These are phyloP conservation scores for Spathaspora hagerdaliae DNA, from an alignment of 805 yeast genomes.

Conservation along the genomic window DNA sequence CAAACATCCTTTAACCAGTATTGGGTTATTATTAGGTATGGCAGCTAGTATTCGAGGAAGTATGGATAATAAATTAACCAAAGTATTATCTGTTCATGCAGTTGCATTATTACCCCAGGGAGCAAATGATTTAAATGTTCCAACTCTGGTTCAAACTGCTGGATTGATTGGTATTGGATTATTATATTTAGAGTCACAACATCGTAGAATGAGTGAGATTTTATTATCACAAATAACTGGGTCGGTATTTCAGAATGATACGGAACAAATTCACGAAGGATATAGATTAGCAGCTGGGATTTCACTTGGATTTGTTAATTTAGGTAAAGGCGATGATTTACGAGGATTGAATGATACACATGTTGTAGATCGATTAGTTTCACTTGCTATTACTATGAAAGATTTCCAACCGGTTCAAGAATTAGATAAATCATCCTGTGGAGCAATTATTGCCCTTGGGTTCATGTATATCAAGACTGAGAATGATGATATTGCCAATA, in stretches of 20 bases:
- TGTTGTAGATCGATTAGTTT: constrained; percentile 56
- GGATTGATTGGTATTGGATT: constrained; percentile 90
- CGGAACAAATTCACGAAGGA: constrained; percentile 63
- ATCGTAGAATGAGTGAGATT: constrained; percentile 81
- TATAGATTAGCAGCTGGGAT: constrained; percentile 87
- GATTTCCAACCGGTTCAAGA: constrained; percentile 60
- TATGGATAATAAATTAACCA: constrained; percentile 82
- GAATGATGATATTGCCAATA: constrained; percentile 54
- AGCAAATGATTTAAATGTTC: constrained; percentile 83
- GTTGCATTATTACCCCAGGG: constrained; percentile 89
- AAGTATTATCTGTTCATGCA: constrained; percentile 88
- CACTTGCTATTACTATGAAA: constrained; percentile 54
- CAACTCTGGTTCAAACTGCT: constrained; percentile 80
- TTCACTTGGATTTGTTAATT: constrained; percentile 76
- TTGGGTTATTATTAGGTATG: constrained; percentile 87
- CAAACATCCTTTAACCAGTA: constrained; percentile 77
- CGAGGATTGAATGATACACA: constrained; percentile 59
- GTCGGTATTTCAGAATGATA: constrained; percentile 50
- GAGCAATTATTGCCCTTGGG: constrained; percentile 73
- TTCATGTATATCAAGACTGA: constrained; percentile 71
- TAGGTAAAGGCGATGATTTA: constrained; percentile 68
- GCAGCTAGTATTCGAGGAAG: constrained; percentile 82
- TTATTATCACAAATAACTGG: constrained; percentile 66
- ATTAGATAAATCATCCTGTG: constrained; percentile 62
- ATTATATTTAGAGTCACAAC: constrained; percentile 71